These are phyloP conservation scores for Stagonosporopsis tanaceti DNA, from an alignment of 2,329 filamentous ascomycete species.

Conservation along the genomic window DNA sequence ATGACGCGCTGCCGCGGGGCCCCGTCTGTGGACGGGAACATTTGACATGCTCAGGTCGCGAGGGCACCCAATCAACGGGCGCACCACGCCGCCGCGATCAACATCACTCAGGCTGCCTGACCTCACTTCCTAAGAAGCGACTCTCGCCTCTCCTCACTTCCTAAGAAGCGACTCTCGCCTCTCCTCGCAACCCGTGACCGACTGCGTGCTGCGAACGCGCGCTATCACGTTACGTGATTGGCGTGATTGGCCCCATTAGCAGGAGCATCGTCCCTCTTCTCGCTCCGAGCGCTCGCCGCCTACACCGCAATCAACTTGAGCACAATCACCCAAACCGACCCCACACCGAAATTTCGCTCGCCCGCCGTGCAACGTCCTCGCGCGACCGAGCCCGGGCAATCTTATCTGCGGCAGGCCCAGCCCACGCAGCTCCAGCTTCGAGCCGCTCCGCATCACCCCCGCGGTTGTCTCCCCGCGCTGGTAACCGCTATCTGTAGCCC, in stretches of 20 bases:
- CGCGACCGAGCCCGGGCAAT: conserved; percentile 15
- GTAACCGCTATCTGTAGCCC: conserved; percentile 15
- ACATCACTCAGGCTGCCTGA: background rate
- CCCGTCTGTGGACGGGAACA: background rate
- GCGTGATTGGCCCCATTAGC: conserved; percentile 27
- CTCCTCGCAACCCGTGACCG: conserved; percentile 5
- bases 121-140: conserved; percentile 1
- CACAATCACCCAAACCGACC: conserved; percentile 9
- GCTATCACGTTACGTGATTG: conserved; percentile 23
- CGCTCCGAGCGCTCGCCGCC: conserved; percentile 20
- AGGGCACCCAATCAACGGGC: conserved; percentile 16
- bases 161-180: background rate
- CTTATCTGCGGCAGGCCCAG: conserved; percentile 30
- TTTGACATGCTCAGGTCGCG: conserved; percentile 10
- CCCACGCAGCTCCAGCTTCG: conserved; percentile 26
- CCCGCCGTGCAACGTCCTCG: conserved; percentile 20
- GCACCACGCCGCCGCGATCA: conserved; percentile 8
- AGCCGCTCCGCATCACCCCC: conserved; percentile 24
- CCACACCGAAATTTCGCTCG: conserved; percentile 25
- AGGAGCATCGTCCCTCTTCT: conserved; percentile 20
- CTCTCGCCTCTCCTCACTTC: background rate
- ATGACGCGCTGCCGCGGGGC: conserved; percentile 10
- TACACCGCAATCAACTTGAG: conserved; percentile 17
- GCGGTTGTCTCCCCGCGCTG: conserved; percentile 28
- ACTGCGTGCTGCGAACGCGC: conserved; percentile 15